Base-by-base conservation (phyloP, 768 basidiomycete species). In the Trametes elegans region DNA sequence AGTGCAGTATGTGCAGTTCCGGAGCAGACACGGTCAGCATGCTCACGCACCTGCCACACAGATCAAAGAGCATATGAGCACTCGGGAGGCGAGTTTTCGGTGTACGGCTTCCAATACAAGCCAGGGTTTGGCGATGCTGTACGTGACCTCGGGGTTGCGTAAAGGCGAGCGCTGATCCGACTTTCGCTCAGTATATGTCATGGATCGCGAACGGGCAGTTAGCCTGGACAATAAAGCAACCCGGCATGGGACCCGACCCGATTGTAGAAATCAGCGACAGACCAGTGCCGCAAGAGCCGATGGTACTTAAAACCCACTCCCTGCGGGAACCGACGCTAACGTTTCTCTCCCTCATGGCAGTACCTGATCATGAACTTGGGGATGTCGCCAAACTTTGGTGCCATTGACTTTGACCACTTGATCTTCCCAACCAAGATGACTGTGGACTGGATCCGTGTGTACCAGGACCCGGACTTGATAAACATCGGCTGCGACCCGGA, bases 391-490 rank as follows among this genome's bases (percentile, higher is more conserved):
- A 78, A 79, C 64, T 87, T 87, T 63, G 84, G 82, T 41, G 60
- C 63, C 6, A 78, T 85, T 58, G 83, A 87, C 56, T 71, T 79
- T 40, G 71, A 66, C 1, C 71, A 84, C 53, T 67, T 87, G 19
- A 68, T 65, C 21, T 84, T 83, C 66, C 71, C 71, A 5, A 70
- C 84, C n/a, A 73, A 68, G 16, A 85, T 94, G 87, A 73, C 73
- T 50, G 72, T 94, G 45, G 93, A 96, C 65, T 95, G 84, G 55
- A 83, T 95, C 53, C 81, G 93, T 1, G 88, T 96, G 11, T 88
- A 87, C 62, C 87, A 87, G 61, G 71, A 73, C 23, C 68, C 74
- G 47, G 68, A 72, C 53, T 61, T 67, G 9, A 70, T 74, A 59
- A 84, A 84, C 58, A 71, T 83, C 34, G 83, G 85, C 13, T 87